Base-by-base conservation (phyloP, 108 stramenopile species). In the Discostella pseudostelligera region DNA sequence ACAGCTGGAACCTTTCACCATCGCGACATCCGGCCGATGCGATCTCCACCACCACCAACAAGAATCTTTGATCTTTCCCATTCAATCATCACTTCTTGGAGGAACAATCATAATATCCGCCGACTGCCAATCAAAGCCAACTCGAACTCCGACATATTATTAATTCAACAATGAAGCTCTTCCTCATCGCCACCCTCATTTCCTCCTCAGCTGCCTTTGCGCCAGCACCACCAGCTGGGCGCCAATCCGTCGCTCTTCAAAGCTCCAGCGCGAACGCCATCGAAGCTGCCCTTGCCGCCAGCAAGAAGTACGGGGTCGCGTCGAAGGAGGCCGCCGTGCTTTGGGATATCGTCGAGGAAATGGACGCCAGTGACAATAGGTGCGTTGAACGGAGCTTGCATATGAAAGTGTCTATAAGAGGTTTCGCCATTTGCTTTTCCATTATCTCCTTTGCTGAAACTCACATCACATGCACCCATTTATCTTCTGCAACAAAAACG, bases 301-400 rank as follows among this genome's bases (percentile, higher is more conserved):
- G 79, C 60, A 86, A 87, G 48, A 76, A 79, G 54, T 84, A 63
- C 54, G 88, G 91, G 45, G 54, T 81, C 0, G 63, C 74, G 11
- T 85, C 82, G 11, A 44, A 56, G 10, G 87, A 93, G 62, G 91
- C 91, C 16, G 69, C 76, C 44, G 61, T 89, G 43, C 84, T 85
- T n/a, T 93, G 91, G 91, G 91, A 93, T 36, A 70, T 72, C 25
- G 88, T 93, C 12, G 91, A 93, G 66, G 91, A 93, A 73, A 63
- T 93, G 51, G 57, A 83, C 54, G 81, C 91, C 19, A 60, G 67
- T 49, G 88, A 89, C 69, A 89, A 86, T 67, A 83, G 79, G 86
- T 87, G 56, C 67, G 83, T 69, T 21, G 2, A 1, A 4, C 12
- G 4, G n/a, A 17, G n/a, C 12, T 11, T 54, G 17, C 24, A 40